Evolutionary conservation across 108 stramenopile species (phyloP).

Genomic region (Nitzschia inconspicua): DNA sequence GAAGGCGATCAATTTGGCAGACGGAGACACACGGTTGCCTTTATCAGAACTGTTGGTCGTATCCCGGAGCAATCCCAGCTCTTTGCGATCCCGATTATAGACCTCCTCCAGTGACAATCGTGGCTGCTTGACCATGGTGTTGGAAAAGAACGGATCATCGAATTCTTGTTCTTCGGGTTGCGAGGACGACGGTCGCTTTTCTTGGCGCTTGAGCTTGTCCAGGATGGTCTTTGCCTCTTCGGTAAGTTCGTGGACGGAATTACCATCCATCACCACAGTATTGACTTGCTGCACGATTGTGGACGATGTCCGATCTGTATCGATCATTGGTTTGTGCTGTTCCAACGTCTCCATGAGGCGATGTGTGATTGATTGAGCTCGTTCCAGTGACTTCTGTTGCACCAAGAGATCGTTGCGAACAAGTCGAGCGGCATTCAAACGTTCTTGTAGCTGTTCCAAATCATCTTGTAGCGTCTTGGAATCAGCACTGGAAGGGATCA

Average conservation of each 20-base stretch:
- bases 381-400: not conserved
- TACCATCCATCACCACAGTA: not conserved
- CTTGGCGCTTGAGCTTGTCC: not conserved
- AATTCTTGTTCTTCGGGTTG: no score
- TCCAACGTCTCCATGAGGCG: not conserved
- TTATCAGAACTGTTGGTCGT: not conserved
- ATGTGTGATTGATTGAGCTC: conserved; percentile 1
- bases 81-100: conserved; percentile 17
- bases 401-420: conserved; percentile 6
- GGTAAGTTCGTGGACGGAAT: not conserved
- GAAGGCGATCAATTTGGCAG: no score
- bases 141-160: no score
- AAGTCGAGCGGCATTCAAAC: not conserved
- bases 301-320: not conserved
- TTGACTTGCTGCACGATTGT: not conserved
- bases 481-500: conserved; percentile 16
- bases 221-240: not conserved
- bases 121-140: no score
- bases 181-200: no score
- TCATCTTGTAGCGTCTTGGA: conserved; percentile 5
- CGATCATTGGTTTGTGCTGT: not conserved
- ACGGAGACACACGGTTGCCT: no score
- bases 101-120: conserved; percentile 17
- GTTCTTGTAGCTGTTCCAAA: not conserved
- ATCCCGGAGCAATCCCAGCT: not conserved